Evolutionary conservation across 2,329 filamentous ascomycete genomes (phyloP), one percentile per base, ranked within the genome.

Genomic region (Clonostachys chloroleuca): DNA sequence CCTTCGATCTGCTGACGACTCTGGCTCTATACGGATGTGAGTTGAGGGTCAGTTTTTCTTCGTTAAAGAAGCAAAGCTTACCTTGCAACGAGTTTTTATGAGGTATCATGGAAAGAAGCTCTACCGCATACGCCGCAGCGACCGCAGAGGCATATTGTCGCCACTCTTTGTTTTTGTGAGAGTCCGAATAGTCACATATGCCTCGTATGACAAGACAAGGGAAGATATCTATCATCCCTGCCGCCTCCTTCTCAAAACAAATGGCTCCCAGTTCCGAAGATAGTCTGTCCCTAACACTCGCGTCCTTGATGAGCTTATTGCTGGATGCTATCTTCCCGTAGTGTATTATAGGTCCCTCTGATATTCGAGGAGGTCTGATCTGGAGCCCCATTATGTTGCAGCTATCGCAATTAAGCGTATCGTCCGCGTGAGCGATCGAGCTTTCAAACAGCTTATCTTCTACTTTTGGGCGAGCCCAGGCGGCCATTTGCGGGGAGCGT

Each of bases 161-260:
- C 66, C 64, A 69, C 16, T 14, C 18, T 6, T 70, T 60, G 39
- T 56, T 59, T 47, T 70, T 70, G 48, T 69, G 65, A 0, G 55
- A 60, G 49, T 71, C 67, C 5, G 64, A 58, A 44, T 68, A 69
- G 40, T 66, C 61, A 30, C 60, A 69, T 3, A 69, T 63, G 1
- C 65, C 66, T 8, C 64, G 57, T 16, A 70, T 62, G 0, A 61
- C 53, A 2, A 68, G 41, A 36, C 60, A 68, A 1, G 57, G 58
- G 4, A 64, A 51, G 0, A 46, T 48, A 9, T 53, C 49, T 42
- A 51, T 50, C 1, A 59, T 24, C 1, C 57, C 59, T 1, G 59
- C 57, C 0, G 53, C 56, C 35, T 60, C 59, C 59, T 59, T 62
- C 42, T 60, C 59, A 39, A 62, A 53, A 18, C 57, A 58, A 3